Evolutionary conservation across 2,329 filamentous ascomycete genomes (phyloP), one percentile per base, ranked within the genome.

Genomic region (Biscogniauxia marginata): DNA sequence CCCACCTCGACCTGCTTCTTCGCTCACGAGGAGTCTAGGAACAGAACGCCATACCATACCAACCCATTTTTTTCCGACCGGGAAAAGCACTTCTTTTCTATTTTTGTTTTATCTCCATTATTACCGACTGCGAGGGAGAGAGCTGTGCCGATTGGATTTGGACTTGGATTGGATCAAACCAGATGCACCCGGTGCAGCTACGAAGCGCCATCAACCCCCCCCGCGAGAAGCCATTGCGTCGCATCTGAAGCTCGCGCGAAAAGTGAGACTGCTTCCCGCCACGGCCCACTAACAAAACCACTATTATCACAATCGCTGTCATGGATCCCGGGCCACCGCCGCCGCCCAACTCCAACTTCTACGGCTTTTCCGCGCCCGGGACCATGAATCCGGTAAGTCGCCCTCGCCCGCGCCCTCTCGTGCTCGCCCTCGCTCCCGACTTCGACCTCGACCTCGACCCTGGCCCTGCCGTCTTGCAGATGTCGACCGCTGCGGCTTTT

Each of bases 271-370:
- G 54, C 48, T 51, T 57, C 19, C 58, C 52, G 51, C 50, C 55
- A 51, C 45, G 52, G 57, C 52, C 52, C 59, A 43, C 52, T 54
- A 57, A 54, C 58, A 53, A 50, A 48, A 56, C 21, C 34, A 19
- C 49, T n/a, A 22, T 20, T 57, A 55, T 57, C 61, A 58, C 60
- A 45, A 61, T 52, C 58, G 50, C 57, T 50, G 60, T 53, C 59
- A 69, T 69, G 67, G 65, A 69, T 52, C 62, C 63, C 54, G 52
- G 63, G 57, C 67, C 71, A 63, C 71, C 70, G 46, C 71, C 70
- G 46, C 70, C 69, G 58, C 65, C 66, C 62, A 68, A 67, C 49
- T 61, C 64, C 63, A 73, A 70, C 65, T 66, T 74, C 49, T 75
- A 72, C 59, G 67, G 67, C 63, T 76, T 74, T 63, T 65, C 68